Conservation (phyloP, 1,139 yeast genomes). For the Scheffersomyces quercinus region DNA sequence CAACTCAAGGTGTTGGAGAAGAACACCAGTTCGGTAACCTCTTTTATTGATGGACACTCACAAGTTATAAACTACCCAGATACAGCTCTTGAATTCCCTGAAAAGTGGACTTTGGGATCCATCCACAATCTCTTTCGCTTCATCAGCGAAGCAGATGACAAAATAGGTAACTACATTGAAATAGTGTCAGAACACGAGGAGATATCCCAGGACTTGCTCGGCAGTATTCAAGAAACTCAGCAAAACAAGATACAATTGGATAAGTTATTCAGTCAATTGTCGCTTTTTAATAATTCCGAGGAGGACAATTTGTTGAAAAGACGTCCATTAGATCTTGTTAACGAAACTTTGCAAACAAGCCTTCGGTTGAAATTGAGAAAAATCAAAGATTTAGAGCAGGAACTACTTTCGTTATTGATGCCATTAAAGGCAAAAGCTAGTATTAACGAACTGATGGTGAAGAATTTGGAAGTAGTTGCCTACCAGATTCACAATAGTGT, state of each 20-base stretch:
- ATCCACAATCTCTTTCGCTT: slow-evolving; percentile 6
- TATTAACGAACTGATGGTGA: slow-evolving; percentile 10
- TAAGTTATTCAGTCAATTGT: slow-evolving; percentile 14
- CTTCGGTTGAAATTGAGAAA: slow-evolving; percentile 8
- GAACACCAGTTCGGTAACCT: slow-evolving; percentile 8
- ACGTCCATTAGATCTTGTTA: slow-evolving; percentile 18
- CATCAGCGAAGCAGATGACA: slow-evolving; percentile 4
- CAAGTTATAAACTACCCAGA: slow-evolving; percentile 2
- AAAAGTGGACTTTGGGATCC: slow-evolving; percentile 12
- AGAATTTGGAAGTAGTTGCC: slow-evolving; percentile 16
- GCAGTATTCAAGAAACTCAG: slow-evolving; percentile 9
- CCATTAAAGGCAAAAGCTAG: slow-evolving; percentile 17
- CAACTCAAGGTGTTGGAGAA: slow-evolving; percentile 9
- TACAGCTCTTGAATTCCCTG: slow-evolving; percentile 7
- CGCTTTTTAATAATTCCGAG: slow-evolving; percentile 10
- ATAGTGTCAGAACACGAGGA: slow-evolving; percentile 1
- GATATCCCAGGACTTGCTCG: slow-evolving; percentile 5
- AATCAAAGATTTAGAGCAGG: slow-evolving; percentile 13
- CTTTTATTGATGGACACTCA: slow-evolving; percentile 7
- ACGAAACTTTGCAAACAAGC: slow-evolving; percentile 12
- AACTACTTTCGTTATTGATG: slow-evolving; percentile 14
- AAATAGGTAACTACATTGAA: slow-evolving; percentile 1
- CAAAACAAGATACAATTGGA: slow-evolving; percentile 11
- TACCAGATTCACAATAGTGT: slow-evolving; percentile 9
- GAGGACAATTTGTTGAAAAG: slow-evolving; percentile 10